These are phyloP conservation scores for Rhizopogon salebrosus DNA, from an alignment of 768 basidiomycete genomes.

Conservation along the genomic window DNA sequence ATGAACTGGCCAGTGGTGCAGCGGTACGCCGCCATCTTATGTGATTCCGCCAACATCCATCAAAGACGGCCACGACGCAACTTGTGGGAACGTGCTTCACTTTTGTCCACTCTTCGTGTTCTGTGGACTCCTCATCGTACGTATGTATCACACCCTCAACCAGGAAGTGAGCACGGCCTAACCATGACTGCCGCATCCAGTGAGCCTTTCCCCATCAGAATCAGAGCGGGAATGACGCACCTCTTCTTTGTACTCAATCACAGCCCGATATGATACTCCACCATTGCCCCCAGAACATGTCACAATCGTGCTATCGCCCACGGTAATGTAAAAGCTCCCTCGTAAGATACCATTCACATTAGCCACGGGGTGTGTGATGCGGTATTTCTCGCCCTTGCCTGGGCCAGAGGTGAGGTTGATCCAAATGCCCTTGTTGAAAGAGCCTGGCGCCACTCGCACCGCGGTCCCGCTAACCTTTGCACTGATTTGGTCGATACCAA, in stretches of 20 bases:
- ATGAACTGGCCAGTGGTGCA: constrained; percentile 35
- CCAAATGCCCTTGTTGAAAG: constrained; percentile 85
- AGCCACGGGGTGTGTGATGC: constrained; percentile 87
- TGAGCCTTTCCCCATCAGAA: not conserved
- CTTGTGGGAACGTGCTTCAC: constrained; percentile 86
- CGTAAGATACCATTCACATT: constrained; percentile 88
- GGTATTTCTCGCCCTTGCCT: constrained; percentile 77
- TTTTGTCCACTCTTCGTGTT: constrained; percentile 71
- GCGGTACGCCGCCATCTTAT: constrained; percentile 74
- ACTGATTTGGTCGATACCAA: constrained; percentile 88
- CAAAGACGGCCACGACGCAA: constrained; percentile 73
- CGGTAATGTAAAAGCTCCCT: constrained; percentile 88
- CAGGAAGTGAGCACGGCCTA: constrained; percentile 80
- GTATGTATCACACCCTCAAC: constrained; percentile 88
- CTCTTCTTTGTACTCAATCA: constrained; percentile 97
- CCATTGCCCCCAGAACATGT: constrained; percentile 71
- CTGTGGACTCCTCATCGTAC: constrained; percentile 58
- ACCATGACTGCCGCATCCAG: constrained; percentile 61
- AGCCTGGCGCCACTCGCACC: constrained; percentile 76
- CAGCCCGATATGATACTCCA: constrained; percentile 61
- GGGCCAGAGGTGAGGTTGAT: constrained; percentile 68
- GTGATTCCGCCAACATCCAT: constrained; percentile 82
- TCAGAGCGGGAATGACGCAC: constrained; percentile 36
- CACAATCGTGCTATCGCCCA: constrained; percentile 73
- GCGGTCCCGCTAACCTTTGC: constrained; percentile 89